Conservation (phyloP, 352 stramenopile species). For the Globisporangium perplexum region DNA sequence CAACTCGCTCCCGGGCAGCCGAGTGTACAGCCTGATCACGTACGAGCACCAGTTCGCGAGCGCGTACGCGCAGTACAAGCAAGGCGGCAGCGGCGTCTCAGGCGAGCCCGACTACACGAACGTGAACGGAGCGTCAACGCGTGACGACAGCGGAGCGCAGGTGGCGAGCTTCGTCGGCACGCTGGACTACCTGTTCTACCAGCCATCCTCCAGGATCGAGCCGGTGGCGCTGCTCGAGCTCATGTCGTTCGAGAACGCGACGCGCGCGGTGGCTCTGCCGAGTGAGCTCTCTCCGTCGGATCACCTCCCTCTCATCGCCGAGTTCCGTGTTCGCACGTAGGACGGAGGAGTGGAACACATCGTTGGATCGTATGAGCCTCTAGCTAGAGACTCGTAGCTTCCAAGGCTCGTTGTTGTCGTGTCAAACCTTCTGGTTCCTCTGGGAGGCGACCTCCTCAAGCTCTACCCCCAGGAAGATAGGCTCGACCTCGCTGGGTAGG, state of each 20-base stretch:
- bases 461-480: too few species aligned
- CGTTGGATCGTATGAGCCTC: too few species aligned
- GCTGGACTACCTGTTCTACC: constrained; percentile 83
- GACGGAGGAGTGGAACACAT: too few species aligned
- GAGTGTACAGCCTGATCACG: constrained; percentile 64
- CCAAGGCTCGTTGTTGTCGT: too few species aligned
- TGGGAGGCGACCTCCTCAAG: too few species aligned
- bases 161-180: constrained; percentile 67
- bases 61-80: constrained; percentile 49
- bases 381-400: too few species aligned
- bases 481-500: too few species aligned
- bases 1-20: constrained; percentile 74
- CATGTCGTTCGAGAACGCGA: constrained; percentile 58
- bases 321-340: constrained; percentile 33
- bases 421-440: too few species aligned
- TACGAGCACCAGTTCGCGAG: constrained; percentile 32
- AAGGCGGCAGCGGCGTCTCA: neutral
- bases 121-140: constrained; percentile 38
- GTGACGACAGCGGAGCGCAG: constrained; percentile 21
- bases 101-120: constrained; percentile 70
- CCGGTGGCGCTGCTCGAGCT: constrained; percentile 61
- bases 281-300: constrained; percentile 69
- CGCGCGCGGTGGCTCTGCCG: constrained; percentile 50
- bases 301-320: constrained; percentile 65
- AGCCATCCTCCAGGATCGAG: constrained; percentile 28